Conservation (phyloP, 257 asterid genomes). For the Leptodermis oblonga region DNA sequence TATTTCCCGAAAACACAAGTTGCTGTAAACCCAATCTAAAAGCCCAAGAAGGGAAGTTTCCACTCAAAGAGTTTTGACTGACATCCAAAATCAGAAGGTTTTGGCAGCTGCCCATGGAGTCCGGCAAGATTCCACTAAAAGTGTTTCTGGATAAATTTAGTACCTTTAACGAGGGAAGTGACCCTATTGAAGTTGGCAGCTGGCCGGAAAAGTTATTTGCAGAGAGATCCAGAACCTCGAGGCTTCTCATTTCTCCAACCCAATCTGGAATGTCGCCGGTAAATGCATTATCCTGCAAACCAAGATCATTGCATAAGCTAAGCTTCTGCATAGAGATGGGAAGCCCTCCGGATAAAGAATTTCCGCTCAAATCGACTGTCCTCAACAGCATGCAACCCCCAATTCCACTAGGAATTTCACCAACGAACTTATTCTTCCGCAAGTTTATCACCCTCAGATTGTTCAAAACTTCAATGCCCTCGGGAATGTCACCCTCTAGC, state of each 20-base stretch:
- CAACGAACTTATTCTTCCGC: slow-evolving; percentile 49
- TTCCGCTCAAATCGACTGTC: slow-evolving; percentile 64
- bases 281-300: slow-evolving; percentile 45
- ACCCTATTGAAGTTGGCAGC: slow-evolving; percentile 52
- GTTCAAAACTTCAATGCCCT: slow-evolving; percentile 44
- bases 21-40: slow-evolving; percentile 55
- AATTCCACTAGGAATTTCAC: slow-evolving; percentile 62
- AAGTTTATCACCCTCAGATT: slow-evolving; percentile 56
- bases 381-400: slow-evolving; percentile 60
- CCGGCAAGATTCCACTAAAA: slow-evolving; percentile 59
- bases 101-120: slow-evolving; percentile 41
- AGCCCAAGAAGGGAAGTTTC: slow-evolving; percentile 52
- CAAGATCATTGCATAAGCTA: slow-evolving; percentile 43
- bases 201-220: slow-evolving; percentile 55
- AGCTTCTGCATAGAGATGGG: slow-evolving; percentile 75
- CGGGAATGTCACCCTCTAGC: slow-evolving; percentile 64
- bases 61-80: slow-evolving; percentile 56
- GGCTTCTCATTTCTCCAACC: slow-evolving; percentile 77
- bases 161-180: slow-evolving; percentile 54
- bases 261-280: slow-evolving; percentile 54
- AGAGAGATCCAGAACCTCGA: slow-evolving; percentile 62
- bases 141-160: slow-evolving; percentile 56
- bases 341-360: slow-evolving; percentile 51
- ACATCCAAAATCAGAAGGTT: slow-evolving; percentile 58
- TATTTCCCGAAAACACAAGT: slow-evolving; percentile 51